Evolutionary conservation across 2,329 filamentous ascomycete genomes (phyloP).

Genomic region (Pseudohalonectria lignicola): DNA sequence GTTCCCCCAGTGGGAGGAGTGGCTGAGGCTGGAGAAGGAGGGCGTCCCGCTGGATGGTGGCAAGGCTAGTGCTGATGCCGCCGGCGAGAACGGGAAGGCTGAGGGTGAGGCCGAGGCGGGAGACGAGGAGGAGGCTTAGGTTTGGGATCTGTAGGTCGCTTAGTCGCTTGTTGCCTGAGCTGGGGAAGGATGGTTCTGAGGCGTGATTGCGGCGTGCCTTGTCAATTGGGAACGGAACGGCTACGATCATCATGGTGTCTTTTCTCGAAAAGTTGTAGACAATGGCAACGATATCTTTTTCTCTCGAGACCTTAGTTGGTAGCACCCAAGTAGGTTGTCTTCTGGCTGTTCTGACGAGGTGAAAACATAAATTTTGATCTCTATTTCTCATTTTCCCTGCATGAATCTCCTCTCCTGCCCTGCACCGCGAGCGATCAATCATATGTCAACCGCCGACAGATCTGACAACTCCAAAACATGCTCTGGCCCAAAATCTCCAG

Average conservation of each 20-base stretch:
- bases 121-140: conserved; percentile 6
- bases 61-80: too few relatives aligned
- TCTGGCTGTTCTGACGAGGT: too few relatives aligned
- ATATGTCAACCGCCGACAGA: too few relatives aligned
- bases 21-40: conserved; percentile 68
- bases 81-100: conserved; percentile 11
- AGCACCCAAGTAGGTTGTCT: too few relatives aligned
- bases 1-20: conserved; percentile 95
- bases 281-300: neutral
- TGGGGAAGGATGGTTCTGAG: too few relatives aligned
- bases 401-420: too few relatives aligned
- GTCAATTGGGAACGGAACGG: neutral
- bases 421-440: too few relatives aligned
- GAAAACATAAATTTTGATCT: too few relatives aligned
- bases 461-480: too few relatives aligned
- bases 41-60: conserved; percentile 34
- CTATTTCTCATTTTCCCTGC: too few relatives aligned
- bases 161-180: neutral
- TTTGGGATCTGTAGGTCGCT: neutral
- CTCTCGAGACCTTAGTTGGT: too few relatives aligned
- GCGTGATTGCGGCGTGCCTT: neutral
- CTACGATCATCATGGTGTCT: neutral
- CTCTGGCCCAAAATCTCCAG: too few relatives aligned
- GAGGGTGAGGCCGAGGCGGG: conserved; percentile 14
- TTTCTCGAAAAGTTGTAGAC: conserved; percentile 4